These are phyloP conservation scores for Diplocarpon mali DNA, from an alignment of 2,329 filamentous ascomycete genomes.

Conservation along the genomic window DNA sequence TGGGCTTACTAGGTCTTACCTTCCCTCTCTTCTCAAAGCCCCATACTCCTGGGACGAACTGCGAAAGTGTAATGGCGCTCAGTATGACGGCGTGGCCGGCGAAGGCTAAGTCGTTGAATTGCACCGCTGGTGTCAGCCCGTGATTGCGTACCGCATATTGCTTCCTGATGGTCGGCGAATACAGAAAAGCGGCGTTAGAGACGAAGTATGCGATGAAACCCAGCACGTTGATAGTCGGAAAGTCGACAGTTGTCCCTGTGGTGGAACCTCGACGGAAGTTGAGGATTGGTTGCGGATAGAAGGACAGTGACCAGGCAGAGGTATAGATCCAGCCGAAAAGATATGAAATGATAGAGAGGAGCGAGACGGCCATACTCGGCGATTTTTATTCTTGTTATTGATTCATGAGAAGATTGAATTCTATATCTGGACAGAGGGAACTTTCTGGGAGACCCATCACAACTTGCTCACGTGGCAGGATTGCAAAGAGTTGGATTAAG, in stretches of 20 bases:
- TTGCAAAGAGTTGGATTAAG: not conserved
- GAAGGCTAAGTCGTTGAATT: constrained; percentile 84
- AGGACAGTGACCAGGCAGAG: constrained; percentile 72
- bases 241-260: constrained; percentile 76
- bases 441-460: not conserved
- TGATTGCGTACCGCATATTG: constrained; percentile 78
- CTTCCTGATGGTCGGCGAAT: constrained; percentile 60
- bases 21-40: constrained; percentile 51
- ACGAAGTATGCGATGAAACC: constrained; percentile 66
- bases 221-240: constrained; percentile 62
- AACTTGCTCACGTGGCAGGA: not conserved
- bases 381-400: not conserved
- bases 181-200: constrained; percentile 67
- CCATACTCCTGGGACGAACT: constrained; percentile 66
- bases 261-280: constrained; percentile 72
- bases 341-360: constrained; percentile 41
- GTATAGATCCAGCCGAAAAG: constrained; percentile 69
- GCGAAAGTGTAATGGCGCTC: constrained; percentile 61
- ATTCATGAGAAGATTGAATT: too few species aligned
- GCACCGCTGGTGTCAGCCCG: constrained; percentile 69
- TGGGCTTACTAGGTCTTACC: constrained; percentile 44
- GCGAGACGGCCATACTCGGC: constrained; percentile 23
- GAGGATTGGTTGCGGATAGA: constrained; percentile 81
- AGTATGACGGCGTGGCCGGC: constrained; percentile 70
- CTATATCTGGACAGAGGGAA: not conserved